Base-by-base conservation (phyloP, 73 alveolate genomes). In the Paramecium sexaurelia region DNA sequence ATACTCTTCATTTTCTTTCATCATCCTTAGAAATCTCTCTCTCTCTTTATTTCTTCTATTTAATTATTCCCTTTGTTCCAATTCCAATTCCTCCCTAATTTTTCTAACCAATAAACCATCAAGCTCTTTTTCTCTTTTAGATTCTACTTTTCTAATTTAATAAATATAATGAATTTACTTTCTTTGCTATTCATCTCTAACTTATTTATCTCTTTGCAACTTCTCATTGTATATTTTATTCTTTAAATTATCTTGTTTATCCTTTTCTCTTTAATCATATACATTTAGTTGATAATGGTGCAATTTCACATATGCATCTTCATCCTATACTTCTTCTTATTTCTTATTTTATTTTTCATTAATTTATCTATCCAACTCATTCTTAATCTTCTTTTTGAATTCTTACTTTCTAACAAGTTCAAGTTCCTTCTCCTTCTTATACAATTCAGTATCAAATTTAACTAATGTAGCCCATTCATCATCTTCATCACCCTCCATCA, bases 401-500 rank as follows among this genome's bases (percentile, higher is more conserved):
- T 88, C 94, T 19, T 75, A 55, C 24, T 88, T 39, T 88, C 94
- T 88, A 5, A 68, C 24, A 20, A 37, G 29, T 26, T 88, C 94
- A 36, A 88, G 73, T 43, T 88, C 94, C 15, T 40, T 41, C 4
- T 88, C 94, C 41, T 88, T 88, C 66, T 88, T 88, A 33, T 20
- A 88, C 24, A 88, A 82, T 88, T 88, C 94, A 24, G 94, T 88
- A 71, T 88, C 94, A 33, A 88, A 88, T 68, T 88, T 88, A 41
- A 88, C 94, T 40, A 88, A 68, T 15, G 94, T 71, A 24, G 94
- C 94, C 94, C 94, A 88, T 69, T 88, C 94, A 68, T 88, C 94
- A 69, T 88, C 94, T 43, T 88, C 94, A 7, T 88, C 94, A 19
- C 94, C 94, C 32, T 88, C 94, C 90, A 78, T 78, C 90, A 78